Evolutionary conservation across 2,329 filamentous ascomycete species (phyloP).

Genomic region (Xylaria polymorpha): DNA sequence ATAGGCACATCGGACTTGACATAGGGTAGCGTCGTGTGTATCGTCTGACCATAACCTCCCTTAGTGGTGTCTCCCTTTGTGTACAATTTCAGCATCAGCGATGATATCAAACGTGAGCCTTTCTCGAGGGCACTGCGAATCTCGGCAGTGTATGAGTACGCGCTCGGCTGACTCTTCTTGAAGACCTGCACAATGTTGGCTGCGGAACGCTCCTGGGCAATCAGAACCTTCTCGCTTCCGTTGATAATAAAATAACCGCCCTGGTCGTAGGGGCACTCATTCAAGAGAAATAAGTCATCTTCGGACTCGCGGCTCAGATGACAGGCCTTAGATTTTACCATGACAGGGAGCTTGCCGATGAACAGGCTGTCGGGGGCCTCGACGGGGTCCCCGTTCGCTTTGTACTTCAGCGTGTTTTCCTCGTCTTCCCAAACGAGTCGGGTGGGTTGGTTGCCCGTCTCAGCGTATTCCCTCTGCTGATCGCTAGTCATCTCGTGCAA

Average conservation of each 20-base stretch:
- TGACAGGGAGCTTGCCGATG: slow-evolving; percentile 95
- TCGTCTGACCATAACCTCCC: slow-evolving; percentile 85
- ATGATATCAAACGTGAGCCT: slow-evolving; percentile 93
- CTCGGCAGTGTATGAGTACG: slow-evolving; percentile 92
- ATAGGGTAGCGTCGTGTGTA: slow-evolving; percentile 91
- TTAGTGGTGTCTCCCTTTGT: slow-evolving; percentile 84
- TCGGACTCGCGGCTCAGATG: slow-evolving; percentile 86
- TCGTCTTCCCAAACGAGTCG: slow-evolving; percentile 72
- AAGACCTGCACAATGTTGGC: slow-evolving; percentile 99
- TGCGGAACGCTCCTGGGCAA: slow-evolving; percentile 95
- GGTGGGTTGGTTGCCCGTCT: slow-evolving; percentile 68
- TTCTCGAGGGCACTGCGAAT: slow-evolving; percentile 97
- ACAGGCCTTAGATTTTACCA: slow-evolving; percentile 98
- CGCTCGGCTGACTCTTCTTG: slow-evolving; percentile 93
- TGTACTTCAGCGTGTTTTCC: slow-evolving; percentile 62
- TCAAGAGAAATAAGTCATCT: slow-evolving; percentile 87
- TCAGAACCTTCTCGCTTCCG: slow-evolving; percentile 97
- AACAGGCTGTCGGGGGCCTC: slow-evolving; percentile 82
- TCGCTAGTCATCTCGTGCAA: slow-evolving; percentile 76
- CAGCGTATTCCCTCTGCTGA: slow-evolving; percentile 65
- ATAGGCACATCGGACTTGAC: slow-evolving; percentile 95
- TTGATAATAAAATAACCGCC: slow-evolving; percentile 99
- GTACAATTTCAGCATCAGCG: slow-evolving; percentile 89
- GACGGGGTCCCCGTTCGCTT: slow-evolving; percentile 70
- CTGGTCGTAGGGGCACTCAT: slow-evolving; percentile 98